Conservation (phyloP, 345 rosid genomes). For the Rubroshorea leprosula region DNA sequence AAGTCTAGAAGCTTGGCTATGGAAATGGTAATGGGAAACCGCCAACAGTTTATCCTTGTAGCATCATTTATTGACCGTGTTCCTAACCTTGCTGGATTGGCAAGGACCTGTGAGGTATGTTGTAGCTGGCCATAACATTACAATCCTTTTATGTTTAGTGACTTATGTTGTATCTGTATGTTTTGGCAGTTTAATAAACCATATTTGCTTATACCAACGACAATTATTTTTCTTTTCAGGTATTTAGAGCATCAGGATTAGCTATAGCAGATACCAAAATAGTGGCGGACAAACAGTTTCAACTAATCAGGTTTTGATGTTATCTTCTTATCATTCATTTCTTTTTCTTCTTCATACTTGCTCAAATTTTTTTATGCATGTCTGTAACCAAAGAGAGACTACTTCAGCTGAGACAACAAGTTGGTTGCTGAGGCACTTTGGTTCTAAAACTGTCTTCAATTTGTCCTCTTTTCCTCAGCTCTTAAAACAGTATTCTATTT, state of each 20-base stretch:
- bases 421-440: no score
- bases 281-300: constrained; percentile 81
- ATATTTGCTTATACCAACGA: constrained; percentile 5
- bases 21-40: constrained; percentile 56
- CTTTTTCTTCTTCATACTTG: not conserved
- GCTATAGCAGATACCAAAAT: constrained; percentile 65
- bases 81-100: constrained; percentile 95
- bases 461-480: no score
- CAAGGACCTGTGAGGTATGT: constrained; percentile 89
- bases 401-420: no score
- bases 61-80: constrained; percentile 89
- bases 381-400: no score
- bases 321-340: constrained; percentile 6
- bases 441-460: no score
- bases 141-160: not conserved
- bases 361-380: no score
- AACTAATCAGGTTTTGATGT: constrained; percentile 72
- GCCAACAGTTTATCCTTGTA: constrained; percentile 73
- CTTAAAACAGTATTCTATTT: no score
- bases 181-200: constrained; percentile 5
- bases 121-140: constrained; percentile 1
- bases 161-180: not conserved
- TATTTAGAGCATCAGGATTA: constrained; percentile 77
- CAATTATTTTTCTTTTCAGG: constrained; percentile 35
- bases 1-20: constrained; percentile 61